Conservation (phyloP, 805 yeast species). For the Metschnikowia sp. region DNA sequence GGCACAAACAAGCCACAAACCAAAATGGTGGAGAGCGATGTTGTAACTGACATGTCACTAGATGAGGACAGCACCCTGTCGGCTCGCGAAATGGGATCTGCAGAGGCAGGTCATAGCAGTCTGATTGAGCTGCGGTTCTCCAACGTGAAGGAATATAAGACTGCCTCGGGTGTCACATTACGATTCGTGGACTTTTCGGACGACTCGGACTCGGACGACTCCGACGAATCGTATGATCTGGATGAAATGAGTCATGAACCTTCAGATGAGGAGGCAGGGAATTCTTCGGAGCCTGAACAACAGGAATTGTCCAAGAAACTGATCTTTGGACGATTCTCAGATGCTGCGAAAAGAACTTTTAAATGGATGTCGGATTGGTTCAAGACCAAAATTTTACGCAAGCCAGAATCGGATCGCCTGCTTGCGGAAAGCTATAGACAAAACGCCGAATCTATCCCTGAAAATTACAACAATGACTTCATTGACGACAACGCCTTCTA, state of each 20-base stretch:
- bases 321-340: neutral
- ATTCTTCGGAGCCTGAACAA: neutral
- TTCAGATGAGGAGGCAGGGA: too few species aligned
- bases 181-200: neutral
- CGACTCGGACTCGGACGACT: neutral
- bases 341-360: neutral
- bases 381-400: neutral
- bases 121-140: neutral
- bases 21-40: too few species aligned
- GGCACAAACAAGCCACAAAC: too few species aligned
- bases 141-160: neutral
- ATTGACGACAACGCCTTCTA: neutral
- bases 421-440: neutral
- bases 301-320: neutral
- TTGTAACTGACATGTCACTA: too few species aligned
- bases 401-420: neutral
- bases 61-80: too few species aligned
- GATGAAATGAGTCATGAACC: too few species aligned
- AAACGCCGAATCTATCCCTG: neutral
- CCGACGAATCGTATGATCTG: too few species aligned
- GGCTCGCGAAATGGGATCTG: too few species aligned
- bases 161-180: slow-evolving; percentile 3
- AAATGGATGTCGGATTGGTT: neutral
- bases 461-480: neutral
- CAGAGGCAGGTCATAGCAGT: too few species aligned